Evolutionary conservation across 441 rosid genomes (phyloP).

Genomic region (Gossypium trilobum): DNA sequence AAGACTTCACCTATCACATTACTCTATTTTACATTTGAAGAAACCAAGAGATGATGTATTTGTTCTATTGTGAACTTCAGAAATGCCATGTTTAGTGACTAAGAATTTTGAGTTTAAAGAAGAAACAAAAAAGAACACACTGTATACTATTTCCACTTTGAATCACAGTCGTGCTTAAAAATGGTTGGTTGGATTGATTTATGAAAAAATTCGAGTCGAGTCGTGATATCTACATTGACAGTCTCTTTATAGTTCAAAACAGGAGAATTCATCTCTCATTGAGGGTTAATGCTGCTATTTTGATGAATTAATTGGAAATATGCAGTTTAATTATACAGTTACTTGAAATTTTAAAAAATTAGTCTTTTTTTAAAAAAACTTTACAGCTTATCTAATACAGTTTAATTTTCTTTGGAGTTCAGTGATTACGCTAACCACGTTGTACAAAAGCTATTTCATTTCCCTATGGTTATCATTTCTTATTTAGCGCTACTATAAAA

Average conservation of each 20-base stretch:
- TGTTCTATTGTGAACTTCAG: constrained; percentile 15
- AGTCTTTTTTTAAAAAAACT: not conserved
- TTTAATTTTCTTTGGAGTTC: not conserved
- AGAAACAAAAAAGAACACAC: not conserved
- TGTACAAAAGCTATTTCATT: not conserved
- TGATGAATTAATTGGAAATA: not conserved
- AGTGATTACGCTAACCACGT: not conserved
- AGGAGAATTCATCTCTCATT: not conserved
- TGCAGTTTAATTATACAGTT: not conserved
- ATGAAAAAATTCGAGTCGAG: not conserved
- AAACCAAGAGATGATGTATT: constrained; percentile 5
- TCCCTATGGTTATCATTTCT: not conserved
- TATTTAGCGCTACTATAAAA: not conserved
- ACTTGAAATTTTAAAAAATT: not conserved
- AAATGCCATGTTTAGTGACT: not conserved
- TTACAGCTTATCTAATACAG: not conserved
- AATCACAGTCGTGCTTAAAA: not conserved
- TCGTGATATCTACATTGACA: not conserved
- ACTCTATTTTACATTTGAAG: not conserved
- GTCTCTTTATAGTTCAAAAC: not conserved
- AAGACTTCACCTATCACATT: constrained; percentile 2
- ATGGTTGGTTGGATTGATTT: not conserved
- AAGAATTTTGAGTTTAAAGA: constrained; percentile 5
- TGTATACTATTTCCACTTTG: constrained; percentile 1
- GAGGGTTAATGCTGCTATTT: not conserved